Base-by-base conservation (phyloP, 225 moss, liverwort and hornwort genomes). In the Ulota crispa region DNA sequence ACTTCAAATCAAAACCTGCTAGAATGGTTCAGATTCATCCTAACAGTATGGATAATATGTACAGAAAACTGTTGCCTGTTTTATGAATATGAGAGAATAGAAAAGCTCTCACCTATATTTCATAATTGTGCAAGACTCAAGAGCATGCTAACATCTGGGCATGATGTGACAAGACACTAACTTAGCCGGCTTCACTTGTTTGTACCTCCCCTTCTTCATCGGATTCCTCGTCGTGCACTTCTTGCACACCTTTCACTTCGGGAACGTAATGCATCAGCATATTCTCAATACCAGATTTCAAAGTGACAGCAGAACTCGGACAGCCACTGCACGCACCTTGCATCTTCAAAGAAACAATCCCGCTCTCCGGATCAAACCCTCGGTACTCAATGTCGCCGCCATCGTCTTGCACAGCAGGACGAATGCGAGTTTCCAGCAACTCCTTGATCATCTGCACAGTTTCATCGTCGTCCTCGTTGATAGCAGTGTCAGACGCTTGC, bases 281-380 rank as follows among this genome's bases (percentile, higher is more conserved):
- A 70, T 99, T 99, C 86, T 99, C 99, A 78, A 99, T 96, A 72
- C 99, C 96, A 23, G 94, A 92, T 80, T 99, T 96, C n/a, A 99
- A 76, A 15, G 96, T 96, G 1, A 99, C 96, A 76, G 99, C 94
- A 20, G 99, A 99, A 73, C 96, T 99, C 54, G 96, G 96, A 70
- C 99, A 99, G 31, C 99, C 99, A 54, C 94, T 94, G 91, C 99
- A 99, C 43, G 99, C 93, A 41, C 99, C 99, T 85, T 99, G 99
- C 99, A 99, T 96, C 83, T 96, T 96, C 79, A 99, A 83, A 8
- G 90, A 93, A 34, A 99, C 94, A 55, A 99, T 92, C 11, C 99
- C 96, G 30, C 88, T 89, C 4, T 96, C 91, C 21, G 70, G 83
- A 81, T 99, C 89, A 78, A 90, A 99, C 12, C 92, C 96, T 68